Evolutionary conservation across 2,329 filamentous ascomycete genomes (phyloP).

Genomic region (Epichloe scottii): DNA sequence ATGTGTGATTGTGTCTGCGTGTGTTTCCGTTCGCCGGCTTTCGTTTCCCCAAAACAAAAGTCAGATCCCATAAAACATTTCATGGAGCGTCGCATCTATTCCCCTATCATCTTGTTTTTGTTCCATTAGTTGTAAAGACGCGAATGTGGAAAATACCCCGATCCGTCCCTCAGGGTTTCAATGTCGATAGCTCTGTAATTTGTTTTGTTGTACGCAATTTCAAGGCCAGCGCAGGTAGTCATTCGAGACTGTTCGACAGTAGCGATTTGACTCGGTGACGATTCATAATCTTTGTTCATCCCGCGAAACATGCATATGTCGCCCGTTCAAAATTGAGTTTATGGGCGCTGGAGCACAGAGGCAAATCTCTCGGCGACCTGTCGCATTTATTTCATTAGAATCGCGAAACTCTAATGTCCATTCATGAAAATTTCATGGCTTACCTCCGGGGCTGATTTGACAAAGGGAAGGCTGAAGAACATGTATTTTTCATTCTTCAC

Average conservation of each 20-base stretch:
- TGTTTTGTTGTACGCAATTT: background rate
- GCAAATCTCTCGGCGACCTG: slow-evolving; percentile 26
- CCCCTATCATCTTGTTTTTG: background rate
- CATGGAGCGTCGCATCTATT: slow-evolving; percentile 8
- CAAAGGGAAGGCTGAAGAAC: slow-evolving; percentile 87
- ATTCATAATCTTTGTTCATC: background rate
- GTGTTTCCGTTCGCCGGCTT: slow-evolving; percentile 1
- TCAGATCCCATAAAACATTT: background rate
- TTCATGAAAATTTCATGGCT: slow-evolving; percentile 9
- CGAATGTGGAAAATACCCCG: background rate
- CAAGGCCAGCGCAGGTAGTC: background rate
- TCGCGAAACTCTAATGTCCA: background rate
- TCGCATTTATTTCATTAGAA: slow-evolving; percentile 5
- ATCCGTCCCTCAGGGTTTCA: background rate
- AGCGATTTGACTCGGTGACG: background rate
- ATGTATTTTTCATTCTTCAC: slow-evolving; percentile 82
- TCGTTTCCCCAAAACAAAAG: slow-evolving; percentile 16
- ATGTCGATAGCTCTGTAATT: background rate
- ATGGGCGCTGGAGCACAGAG: slow-evolving; percentile 22
- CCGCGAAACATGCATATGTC: background rate
- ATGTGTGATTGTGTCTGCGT: background rate
- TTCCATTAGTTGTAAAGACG: background rate
- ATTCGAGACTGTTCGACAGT: background rate
- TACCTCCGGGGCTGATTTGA: slow-evolving; percentile 83
- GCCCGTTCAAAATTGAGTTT: slow-evolving; percentile 3